Percentiles rank a stretch among this genome's conserved stretches.
Evolutionary conservation across 1,284 basidiomycete species (phyloP).

Genomic region (Hortiboletus rubellus): DNA sequence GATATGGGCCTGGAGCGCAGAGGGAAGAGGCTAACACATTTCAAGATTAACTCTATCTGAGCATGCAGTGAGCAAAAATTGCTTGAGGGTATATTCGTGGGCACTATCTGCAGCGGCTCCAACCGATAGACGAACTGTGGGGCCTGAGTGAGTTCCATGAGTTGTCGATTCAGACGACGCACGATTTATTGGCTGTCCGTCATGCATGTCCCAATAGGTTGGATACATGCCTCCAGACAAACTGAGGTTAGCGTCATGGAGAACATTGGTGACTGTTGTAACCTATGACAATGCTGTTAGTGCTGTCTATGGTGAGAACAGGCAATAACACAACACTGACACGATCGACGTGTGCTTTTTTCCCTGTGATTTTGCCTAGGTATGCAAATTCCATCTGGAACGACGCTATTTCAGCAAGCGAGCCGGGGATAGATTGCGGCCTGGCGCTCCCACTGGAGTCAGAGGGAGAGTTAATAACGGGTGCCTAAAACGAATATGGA

Average conservation of each 20-base stretch:
- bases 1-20: not conserved
- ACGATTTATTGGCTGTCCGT: conserved; percentile 45
- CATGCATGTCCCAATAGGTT: conserved; percentile 46
- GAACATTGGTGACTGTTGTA: conserved; percentile 49
- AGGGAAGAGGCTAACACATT: conserved; percentile 52
- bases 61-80: conserved; percentile 63
- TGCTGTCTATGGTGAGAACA: not conserved
- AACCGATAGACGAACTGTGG: conserved; percentile 52
- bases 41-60: conserved; percentile 58
- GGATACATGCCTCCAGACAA: conserved; percentile 57
- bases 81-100: conserved; percentile 76
- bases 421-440: conserved; percentile 34
- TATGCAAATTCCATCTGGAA: conserved; percentile 61
- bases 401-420: conserved; percentile 57
- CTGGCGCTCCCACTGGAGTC: not conserved
- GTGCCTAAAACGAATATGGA: not conserved
- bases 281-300: conserved; percentile 38
- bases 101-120: conserved; percentile 69
- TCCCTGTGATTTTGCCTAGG: conserved; percentile 55
- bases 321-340: conserved; percentile 33
- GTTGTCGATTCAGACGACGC: conserved; percentile 20
- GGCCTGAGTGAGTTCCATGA: not conserved
- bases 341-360: conserved; percentile 45
- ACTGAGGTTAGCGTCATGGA: conserved; percentile 46
- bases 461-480: not conserved